Evolutionary conservation across 495 filamentous ascomycete genomes (phyloP).

Genomic region (Penicillium ochrochloron): DNA sequence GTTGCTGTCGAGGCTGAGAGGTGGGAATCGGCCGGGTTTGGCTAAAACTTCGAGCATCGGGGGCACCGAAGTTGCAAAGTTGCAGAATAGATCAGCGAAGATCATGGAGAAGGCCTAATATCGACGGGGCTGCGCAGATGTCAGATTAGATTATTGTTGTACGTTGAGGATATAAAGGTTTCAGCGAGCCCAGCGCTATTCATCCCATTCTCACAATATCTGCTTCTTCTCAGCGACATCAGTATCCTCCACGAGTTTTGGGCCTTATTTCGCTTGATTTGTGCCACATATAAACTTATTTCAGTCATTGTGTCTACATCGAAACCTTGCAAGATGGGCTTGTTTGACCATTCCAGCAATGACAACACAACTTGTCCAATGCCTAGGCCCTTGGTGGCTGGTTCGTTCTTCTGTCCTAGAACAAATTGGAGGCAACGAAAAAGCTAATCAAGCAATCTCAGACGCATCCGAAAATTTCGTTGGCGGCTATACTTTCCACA

Average conservation of each 20-base stretch:
- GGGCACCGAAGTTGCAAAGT: background rate
- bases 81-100: background rate
- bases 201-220: background rate
- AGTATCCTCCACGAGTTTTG: background rate
- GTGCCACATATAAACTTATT: background rate
- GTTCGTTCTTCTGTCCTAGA: background rate
- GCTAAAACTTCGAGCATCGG: background rate
- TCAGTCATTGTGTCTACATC: background rate
- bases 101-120: background rate
- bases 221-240: background rate
- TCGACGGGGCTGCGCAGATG: background rate
- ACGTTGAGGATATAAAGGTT: background rate
- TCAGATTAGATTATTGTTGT: background rate
- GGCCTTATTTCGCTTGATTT: background rate
- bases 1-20: background rate
- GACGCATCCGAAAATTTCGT: constrained; percentile 21
- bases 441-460: background rate
- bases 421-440: background rate
- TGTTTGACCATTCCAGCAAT: constrained; percentile 5
- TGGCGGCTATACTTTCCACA: constrained; percentile 29
- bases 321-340: constrained; percentile 6
- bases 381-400: constrained; percentile 14
- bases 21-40: background rate
- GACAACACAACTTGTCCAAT: constrained; percentile 16
- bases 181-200: background rate